These are phyloP conservation scores for Catharanthus roseus DNA, from an alignment of 257 asterid species.

Conservation along the genomic window DNA sequence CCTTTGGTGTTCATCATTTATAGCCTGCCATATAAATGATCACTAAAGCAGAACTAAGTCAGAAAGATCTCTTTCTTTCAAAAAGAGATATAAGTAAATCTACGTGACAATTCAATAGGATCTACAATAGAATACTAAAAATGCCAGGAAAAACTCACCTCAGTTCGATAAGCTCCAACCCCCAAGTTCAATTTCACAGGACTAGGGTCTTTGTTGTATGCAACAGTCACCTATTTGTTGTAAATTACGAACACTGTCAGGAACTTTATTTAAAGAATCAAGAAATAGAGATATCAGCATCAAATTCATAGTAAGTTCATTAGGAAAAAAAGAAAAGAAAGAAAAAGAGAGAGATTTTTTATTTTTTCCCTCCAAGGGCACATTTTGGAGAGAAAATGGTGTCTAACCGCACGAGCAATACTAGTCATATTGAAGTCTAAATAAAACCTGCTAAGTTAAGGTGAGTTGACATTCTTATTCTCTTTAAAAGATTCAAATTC, in stretches of 20 bases:
- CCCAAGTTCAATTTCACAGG: constrained; percentile 88
- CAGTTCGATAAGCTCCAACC: constrained; percentile 98
- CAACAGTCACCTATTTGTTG: constrained; percentile 72
- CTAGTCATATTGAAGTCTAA: neutral
- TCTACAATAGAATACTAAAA: neutral
- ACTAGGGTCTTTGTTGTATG: constrained; percentile 81
- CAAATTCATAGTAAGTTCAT: neutral
- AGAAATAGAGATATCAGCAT: neutral
- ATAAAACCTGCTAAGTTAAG: neutral
- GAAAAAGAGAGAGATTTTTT: neutral
- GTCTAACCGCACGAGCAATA: neutral
- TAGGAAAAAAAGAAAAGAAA: neutral
- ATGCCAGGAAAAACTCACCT: constrained; percentile 39
- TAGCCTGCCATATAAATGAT: neutral
- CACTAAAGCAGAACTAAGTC: neutral
- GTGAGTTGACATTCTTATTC: neutral
- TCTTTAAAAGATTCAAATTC: neutral
- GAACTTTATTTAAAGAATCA: neutral
- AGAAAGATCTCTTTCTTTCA: neutral
- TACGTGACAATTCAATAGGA: neutral
- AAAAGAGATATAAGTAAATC: neutral
- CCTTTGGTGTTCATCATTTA: neutral
- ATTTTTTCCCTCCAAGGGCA: neutral
- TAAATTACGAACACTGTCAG: neutral
- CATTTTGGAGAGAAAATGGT: neutral